Evolutionary conservation across 306 rosid genomes (phyloP), one percentile per base, ranked within the genome.

Genomic region (Urtica urens): DNA sequence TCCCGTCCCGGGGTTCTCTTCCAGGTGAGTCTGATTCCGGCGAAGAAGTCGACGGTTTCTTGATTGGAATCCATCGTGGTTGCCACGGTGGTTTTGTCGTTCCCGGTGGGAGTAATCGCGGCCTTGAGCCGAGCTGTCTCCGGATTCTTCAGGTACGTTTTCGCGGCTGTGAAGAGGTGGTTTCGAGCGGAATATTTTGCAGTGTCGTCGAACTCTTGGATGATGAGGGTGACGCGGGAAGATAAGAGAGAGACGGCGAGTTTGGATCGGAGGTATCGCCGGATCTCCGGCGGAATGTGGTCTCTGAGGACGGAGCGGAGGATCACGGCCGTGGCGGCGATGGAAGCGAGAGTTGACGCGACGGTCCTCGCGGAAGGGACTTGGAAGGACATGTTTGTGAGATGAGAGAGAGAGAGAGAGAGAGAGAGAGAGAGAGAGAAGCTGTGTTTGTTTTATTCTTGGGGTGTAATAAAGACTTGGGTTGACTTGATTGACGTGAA

Each of bases 161-260:
- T 46, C 4, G 62, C 65, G 6, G 75, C 72, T 14, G 45, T 47
- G 69, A 60, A 74, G 37, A 74, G 68, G 7, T 45, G 56, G 52
- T 69, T 74, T 19, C 34, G 23, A 18, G 44, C 43, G 27, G 69
- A 51, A n/a, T n/a, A n/a, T 9, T 26, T n/a, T 9, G 8, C 66
- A 10, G 64, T n/a, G 24, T 19, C 69, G 13, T 68, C 53, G 37
- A 34, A 69, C 41, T 74, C 69, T 1, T 74, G 66, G 28, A 74
- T 41, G 37, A 74, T 17, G 1, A 74, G 24, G 0, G 65, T 62
- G 47, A 74, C 2, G 25, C 65, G 63, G 6, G 69, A 40, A 10
- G 72, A 74, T 46, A 74, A 10, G 0, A 48, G 2, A 15, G 46
- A 10, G 23, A 56, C 11, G 16, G 52, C 35, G 14, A 68, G 3